phyloP scores from a whole-genome alignment of 1,284 basidiomycete species.

The Fomitiporia mediterranea region DNA sequence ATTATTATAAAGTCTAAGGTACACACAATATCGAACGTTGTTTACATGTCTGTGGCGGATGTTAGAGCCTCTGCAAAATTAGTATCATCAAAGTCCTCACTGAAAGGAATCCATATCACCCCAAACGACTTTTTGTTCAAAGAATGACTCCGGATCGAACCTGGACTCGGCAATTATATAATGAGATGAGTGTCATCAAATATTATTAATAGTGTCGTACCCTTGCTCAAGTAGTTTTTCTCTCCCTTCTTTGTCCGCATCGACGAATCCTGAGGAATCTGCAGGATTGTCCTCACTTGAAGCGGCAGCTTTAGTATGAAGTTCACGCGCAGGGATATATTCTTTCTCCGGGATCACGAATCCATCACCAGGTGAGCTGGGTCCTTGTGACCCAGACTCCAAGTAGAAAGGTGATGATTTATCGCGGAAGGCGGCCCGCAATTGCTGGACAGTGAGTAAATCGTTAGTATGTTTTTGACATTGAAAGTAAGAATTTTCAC shows the following conservation, averaged over 20 bases:
- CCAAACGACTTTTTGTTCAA: slow-evolving; percentile 70
- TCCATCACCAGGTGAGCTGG: slow-evolving; percentile 48
- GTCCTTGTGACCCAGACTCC: slow-evolving; percentile 54
- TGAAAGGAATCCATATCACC: slow-evolving; percentile 73
- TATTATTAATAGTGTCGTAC: no score
- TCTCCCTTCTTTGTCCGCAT: slow-evolving; percentile 36
- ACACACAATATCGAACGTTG: slow-evolving; percentile 64
- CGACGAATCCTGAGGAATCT: not conserved
- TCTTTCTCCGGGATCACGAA: slow-evolving; percentile 19
- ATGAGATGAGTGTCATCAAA: not conserved
- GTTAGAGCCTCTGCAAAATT: not conserved
- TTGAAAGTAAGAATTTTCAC: no score
- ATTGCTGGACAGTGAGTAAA: no score
- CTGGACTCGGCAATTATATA: not conserved
- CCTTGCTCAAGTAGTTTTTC: slow-evolving; percentile 43
- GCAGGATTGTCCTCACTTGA: not conserved
- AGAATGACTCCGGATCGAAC: slow-evolving; percentile 55
- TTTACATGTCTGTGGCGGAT: slow-evolving; percentile 62
- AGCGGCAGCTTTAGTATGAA: slow-evolving; percentile 1
- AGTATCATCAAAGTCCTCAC: slow-evolving; percentile 35
- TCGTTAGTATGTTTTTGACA: no score
- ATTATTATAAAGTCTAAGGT: slow-evolving; percentile 40
- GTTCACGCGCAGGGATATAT: slow-evolving; percentile 13
- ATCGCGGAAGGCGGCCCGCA: slow-evolving; percentile 60
- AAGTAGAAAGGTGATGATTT: slow-evolving; percentile 62